Base-by-base conservation (phyloP, 768 basidiomycete species). In the Clavulina sp. region DNA sequence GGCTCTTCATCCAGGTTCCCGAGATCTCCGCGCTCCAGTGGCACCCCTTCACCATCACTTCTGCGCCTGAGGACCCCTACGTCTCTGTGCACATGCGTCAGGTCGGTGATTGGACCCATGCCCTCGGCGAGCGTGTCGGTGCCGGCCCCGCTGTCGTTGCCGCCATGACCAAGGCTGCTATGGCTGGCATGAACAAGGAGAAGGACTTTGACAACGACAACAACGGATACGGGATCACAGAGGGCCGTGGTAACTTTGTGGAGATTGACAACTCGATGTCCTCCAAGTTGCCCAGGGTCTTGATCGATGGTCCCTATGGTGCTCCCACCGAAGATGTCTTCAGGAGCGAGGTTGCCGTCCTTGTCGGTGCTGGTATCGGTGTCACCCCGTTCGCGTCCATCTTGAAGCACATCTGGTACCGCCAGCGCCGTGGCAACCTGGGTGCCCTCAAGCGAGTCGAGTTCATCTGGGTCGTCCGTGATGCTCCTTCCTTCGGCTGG, bases 1-100 rank as follows among this genome's bases (percentile, higher is more conserved):
- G 88, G 88, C 69, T 91, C 26, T 92, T 87, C 69, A 67, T 91
- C 57, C 82, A 88, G 60, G 77, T 91, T 13, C 89, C 92, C 2
- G 85, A 89, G 41, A 65, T 95, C 7, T 91, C 87, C 40, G 65
- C 60, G 19, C 78, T 73, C 63, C 88, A 95, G 63, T 96, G 89
- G 89, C 91, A 93, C 66, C 91, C 92, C n/a, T 92, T 93, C 67
- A 91, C 88, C 34, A 92, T 92, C 68, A 89, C 88, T 0, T 92
- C 88, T 34, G 87, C 91, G 13, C 91, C 91, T 2, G 87, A 91
- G 58, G 92, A 95, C 60, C 84, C 88, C 2, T 93, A 87, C 62
- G 76, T 95, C 41, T 88, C 86, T 24, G 65, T 93, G 49, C 91
- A 95, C 64, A 82, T 96, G 60, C 84, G 88, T 63, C 89, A 93